Evolutionary conservation across 2,329 filamentous ascomycete species (phyloP).

Genomic region (Cercospora sesami): DNA sequence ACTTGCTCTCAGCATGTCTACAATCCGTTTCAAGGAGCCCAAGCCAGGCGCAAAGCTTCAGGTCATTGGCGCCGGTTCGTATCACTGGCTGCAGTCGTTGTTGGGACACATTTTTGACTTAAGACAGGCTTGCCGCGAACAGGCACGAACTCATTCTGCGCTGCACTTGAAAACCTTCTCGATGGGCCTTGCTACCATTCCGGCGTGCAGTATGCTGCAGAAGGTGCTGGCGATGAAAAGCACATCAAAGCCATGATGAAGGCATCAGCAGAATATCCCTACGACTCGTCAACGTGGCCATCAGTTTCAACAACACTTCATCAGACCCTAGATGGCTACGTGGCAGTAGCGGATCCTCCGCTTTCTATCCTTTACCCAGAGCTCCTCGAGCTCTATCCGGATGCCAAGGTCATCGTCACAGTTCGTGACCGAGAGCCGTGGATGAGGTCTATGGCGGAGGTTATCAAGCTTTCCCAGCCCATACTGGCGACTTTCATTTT

Average conservation of each 20-base stretch:
- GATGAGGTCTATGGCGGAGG: neutral
- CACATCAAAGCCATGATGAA: conserved; percentile 17
- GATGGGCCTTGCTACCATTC: conserved; percentile 22
- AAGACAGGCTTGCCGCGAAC: conserved; percentile 16
- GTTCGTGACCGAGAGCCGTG: conserved; percentile 26
- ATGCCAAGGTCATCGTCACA: conserved; percentile 41
- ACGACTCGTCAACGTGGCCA: neutral
- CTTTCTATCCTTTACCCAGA: conserved; percentile 39
- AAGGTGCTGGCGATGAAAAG: conserved; percentile 8
- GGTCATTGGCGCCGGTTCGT: conserved; percentile 9
- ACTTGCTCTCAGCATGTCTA: neutral
- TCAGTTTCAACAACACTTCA: conserved; percentile 15
- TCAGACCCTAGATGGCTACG: conserved; percentile 33
- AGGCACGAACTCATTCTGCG: conserved; percentile 19
- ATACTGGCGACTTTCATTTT: conserved; percentile 12
- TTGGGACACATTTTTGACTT: neutral
- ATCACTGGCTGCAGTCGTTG: neutral
- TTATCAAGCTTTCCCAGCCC: conserved; percentile 14
- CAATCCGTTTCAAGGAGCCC: neutral
- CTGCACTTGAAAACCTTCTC: conserved; percentile 18
- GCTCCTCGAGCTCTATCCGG: conserved; percentile 39
- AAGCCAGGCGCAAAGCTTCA: conserved; percentile 11
- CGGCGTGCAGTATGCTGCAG: conserved; percentile 15
- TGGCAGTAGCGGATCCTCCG: conserved; percentile 39
- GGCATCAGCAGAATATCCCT: conserved; percentile 7